Conservation (phyloP, 306 rosid genomes). For the Castanea crenata region DNA sequence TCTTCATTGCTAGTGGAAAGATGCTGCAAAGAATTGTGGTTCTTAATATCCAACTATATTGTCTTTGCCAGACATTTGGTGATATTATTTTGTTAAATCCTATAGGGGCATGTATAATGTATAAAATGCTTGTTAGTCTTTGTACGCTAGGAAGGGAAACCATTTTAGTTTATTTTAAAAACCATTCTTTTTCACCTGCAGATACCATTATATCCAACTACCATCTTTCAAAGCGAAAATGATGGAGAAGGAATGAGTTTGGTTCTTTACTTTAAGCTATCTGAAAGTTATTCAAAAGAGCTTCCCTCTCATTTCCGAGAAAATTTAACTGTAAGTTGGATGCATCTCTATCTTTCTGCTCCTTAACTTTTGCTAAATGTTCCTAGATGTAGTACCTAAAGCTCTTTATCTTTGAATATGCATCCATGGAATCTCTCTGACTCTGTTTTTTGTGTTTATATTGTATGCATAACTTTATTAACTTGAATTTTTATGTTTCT, state of each 20-base stretch:
- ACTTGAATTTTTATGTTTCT: constrained; percentile 13
- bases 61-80: background rate
- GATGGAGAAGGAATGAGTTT: constrained; percentile 97
- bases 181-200: constrained; percentile 36
- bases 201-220: constrained; percentile 84
- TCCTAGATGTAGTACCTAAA: constrained; percentile 5
- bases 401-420: constrained; percentile 1
- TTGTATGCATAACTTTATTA: background rate
- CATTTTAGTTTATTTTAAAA: background rate
- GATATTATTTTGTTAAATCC: background rate
- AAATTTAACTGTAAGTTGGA: constrained; percentile 62
- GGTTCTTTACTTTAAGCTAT: constrained; percentile 82
- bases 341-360: background rate
- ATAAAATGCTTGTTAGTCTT: background rate
- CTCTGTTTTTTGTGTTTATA: background rate
- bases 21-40: background rate
- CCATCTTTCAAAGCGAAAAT: constrained; percentile 81
- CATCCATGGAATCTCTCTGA: background rate
- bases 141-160: background rate
- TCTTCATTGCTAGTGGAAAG: constrained; percentile 9
- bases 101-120: background rate
- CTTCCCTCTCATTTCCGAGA: constrained; percentile 74
- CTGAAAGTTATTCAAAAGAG: constrained; percentile 72
- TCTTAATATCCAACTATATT: background rate
- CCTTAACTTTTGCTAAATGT: constrained; percentile 6